Conservation (phyloP, 257 asterid species). For the Cynanchum wilfordii region DNA sequence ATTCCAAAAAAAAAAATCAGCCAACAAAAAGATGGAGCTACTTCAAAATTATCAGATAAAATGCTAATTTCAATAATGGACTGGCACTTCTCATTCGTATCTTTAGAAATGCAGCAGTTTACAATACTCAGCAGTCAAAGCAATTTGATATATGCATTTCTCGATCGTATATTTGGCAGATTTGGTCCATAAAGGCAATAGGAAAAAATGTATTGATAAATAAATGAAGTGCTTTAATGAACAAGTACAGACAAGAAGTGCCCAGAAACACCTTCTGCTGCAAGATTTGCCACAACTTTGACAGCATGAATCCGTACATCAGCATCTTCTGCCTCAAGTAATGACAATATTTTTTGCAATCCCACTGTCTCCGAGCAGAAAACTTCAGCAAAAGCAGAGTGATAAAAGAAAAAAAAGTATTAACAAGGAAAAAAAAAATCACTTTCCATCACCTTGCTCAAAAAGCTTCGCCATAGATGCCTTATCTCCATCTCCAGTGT, state of each 20-base stretch:
- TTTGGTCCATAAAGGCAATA: background rate
- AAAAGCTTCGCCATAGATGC: slow-evolving; percentile 67
- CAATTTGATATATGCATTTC: background rate
- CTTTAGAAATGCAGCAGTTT: background rate
- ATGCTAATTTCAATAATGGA: background rate
- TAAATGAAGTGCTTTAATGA: background rate
- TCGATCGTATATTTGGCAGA: background rate
- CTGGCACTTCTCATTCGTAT: background rate
- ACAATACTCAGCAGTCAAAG: background rate
- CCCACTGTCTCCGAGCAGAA: slow-evolving; percentile 47
- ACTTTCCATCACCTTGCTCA: slow-evolving; percentile 63
- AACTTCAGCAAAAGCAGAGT: slow-evolving; percentile 17
- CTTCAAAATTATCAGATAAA: background rate
- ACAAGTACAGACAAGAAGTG: slow-evolving; percentile 3
- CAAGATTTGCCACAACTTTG: slow-evolving; percentile 90
- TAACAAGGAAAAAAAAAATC: background rate
- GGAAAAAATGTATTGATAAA: background rate
- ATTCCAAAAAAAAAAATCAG: background rate
- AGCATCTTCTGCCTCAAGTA: slow-evolving; percentile 82
- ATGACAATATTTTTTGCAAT: slow-evolving; percentile 72
- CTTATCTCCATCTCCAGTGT: slow-evolving; percentile 55
- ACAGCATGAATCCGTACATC: slow-evolving; percentile 91
- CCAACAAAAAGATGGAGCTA: background rate
- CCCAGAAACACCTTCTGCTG: slow-evolving; percentile 72
- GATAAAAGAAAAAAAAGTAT: background rate